phyloP scores from a whole-genome alignment of 306 rosid genomes.

The Castanea crenata region DNA sequence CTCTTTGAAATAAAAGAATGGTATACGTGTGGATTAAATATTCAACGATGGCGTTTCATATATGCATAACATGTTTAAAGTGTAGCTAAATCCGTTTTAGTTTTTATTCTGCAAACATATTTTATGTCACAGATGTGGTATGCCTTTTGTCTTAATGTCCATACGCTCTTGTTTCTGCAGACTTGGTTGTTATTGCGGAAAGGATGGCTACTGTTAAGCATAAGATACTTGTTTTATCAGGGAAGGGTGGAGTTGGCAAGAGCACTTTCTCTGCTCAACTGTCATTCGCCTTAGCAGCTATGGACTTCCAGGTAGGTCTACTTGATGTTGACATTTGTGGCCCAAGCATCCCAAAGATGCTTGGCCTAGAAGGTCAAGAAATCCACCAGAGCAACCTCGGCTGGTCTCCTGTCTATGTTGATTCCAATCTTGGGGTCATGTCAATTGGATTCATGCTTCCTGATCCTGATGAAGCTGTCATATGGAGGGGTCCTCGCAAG shows the following conservation, averaged over 20 bases:
- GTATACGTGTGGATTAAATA: too few species aligned
- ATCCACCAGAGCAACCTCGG: slow-evolving; percentile 92
- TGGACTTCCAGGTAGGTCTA: slow-evolving; percentile 76
- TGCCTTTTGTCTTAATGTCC: not conserved
- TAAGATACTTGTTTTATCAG: slow-evolving; percentile 21
- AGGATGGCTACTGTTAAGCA: slow-evolving; percentile 88
- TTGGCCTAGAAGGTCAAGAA: slow-evolving; percentile 68
- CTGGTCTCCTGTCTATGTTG: slow-evolving; percentile 63
- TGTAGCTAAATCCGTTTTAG: too few species aligned
- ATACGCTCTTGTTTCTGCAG: slow-evolving; percentile 38
- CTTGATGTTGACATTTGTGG: slow-evolving; percentile 58
- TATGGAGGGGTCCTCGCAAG: slow-evolving; percentile 89
- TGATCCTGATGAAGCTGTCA: slow-evolving; percentile 69
- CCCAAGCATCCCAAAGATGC: too few species aligned
- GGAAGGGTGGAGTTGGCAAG: too few species aligned
- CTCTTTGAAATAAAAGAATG: too few species aligned
- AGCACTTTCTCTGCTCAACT: too few species aligned
- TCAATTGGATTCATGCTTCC: slow-evolving; percentile 86
- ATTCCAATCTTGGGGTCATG: slow-evolving; percentile 59
- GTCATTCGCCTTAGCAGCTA: too few species aligned
- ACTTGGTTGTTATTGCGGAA: slow-evolving; percentile 71
- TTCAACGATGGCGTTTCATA: too few species aligned
- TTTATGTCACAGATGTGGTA: too few species aligned
- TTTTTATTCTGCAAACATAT: not conserved
- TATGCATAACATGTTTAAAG: too few species aligned